phyloP scores from a whole-genome alignment of 129 eudicot species.

The Flaveria ramosissima region DNA sequence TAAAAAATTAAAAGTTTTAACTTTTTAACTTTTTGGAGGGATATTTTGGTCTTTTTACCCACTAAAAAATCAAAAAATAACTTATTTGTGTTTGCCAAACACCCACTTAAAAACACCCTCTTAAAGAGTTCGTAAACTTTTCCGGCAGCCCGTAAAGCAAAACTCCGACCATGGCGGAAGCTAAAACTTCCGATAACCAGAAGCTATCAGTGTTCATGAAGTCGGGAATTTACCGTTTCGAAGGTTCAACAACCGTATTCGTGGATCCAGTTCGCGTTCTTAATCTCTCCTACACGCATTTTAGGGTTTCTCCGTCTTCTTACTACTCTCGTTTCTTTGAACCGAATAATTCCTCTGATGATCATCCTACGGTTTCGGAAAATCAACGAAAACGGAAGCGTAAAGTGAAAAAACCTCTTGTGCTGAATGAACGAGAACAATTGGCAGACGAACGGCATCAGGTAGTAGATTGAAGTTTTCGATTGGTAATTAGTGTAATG shows the following conservation, averaged over 20 bases:
- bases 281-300: slow-evolving; percentile 63
- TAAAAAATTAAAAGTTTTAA: too few species aligned
- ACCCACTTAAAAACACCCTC: too few species aligned
- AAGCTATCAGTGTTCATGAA: slow-evolving; percentile 43
- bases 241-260: slow-evolving; percentile 50
- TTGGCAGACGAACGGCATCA: slow-evolving; percentile 78
- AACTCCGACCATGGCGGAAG: slow-evolving; percentile 49
- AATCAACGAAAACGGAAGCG: slow-evolving; percentile 62
- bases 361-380: slow-evolving; percentile 16
- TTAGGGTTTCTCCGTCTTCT: slow-evolving; percentile 65
- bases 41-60: too few species aligned
- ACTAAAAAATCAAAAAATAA: too few species aligned
- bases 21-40: too few species aligned
- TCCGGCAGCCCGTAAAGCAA: slow-evolving; percentile 16
- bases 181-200: slow-evolving; percentile 21
- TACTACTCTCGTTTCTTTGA: slow-evolving; percentile 90
- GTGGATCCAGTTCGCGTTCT: slow-evolving; percentile 83
- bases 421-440: slow-evolving; percentile 61
- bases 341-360: not conserved
- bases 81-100: too few species aligned
- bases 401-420: slow-evolving; percentile 30
- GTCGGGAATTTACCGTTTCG: slow-evolving; percentile 60
- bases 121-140: not conserved
- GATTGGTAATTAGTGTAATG: not conserved
- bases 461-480: slow-evolving; percentile 38